A percentile compares a stretch with the other conserved stretches of the same genome.
Evolutionary conservation across 805 yeast genomes (phyloP).

Genomic region (Candida qinlingensis): DNA sequence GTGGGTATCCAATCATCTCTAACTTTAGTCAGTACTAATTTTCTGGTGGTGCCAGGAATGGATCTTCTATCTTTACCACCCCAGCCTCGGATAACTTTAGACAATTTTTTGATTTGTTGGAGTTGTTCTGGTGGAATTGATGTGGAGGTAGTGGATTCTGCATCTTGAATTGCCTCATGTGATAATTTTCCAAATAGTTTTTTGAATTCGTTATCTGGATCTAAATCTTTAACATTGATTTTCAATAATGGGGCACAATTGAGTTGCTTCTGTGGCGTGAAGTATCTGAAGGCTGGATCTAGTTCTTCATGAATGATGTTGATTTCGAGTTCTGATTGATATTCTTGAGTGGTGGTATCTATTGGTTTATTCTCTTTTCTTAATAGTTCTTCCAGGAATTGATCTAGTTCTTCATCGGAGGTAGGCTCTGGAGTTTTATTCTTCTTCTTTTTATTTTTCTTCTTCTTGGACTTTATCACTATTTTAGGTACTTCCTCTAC

Average conservation of each 20-base stretch:
- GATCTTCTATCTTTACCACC: constrained; percentile 71
- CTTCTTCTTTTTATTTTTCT: constrained; percentile 25
- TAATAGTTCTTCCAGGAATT: constrained; percentile 41
- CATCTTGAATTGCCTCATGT: constrained; percentile 24
- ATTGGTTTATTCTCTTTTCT: constrained; percentile 20
- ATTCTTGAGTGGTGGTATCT: constrained; percentile 23
- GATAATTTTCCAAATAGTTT: constrained; percentile 69
- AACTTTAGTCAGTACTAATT: constrained; percentile 62
- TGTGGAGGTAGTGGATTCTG: constrained; percentile 65
- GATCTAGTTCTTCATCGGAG: constrained; percentile 58
- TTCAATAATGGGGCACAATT: constrained; percentile 36
- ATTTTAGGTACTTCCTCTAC: constrained; percentile 1
- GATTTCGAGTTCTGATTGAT: constrained; percentile 31
- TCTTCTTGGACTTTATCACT: constrained; percentile 22
- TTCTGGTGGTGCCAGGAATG: constrained; percentile 71
- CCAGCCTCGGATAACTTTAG: constrained; percentile 69
- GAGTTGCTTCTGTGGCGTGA: constrained; percentile 42
- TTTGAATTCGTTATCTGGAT: constrained; percentile 72
- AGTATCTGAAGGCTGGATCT: constrained; percentile 27
- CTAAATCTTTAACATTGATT: constrained; percentile 48
- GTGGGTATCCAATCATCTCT: constrained; percentile 82
- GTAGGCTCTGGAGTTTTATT: constrained; percentile 20
- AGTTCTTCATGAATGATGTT: constrained; percentile 36
- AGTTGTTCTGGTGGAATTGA: constrained; percentile 65
- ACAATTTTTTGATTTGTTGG: constrained; percentile 50